Percentiles rank a stretch among this genome's conserved stretches.
Conservation (phyloP, 2,329 filamentous ascomycete species). For the Monilinia aucupariae region DNA sequence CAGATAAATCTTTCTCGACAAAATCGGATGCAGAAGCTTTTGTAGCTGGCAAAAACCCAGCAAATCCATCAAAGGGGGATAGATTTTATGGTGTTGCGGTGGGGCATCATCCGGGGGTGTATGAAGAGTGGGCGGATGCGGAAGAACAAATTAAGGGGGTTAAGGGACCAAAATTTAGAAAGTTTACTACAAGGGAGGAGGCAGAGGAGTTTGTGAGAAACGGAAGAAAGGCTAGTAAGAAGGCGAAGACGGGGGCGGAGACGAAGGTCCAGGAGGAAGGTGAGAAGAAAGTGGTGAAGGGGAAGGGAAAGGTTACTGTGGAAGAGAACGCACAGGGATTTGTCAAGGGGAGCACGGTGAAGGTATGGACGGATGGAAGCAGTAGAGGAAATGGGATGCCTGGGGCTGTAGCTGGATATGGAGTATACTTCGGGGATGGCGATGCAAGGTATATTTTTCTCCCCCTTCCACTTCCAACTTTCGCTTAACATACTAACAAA, state of each 20-base stretch:
- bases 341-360: conserved; percentile 34
- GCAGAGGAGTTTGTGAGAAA: conserved; percentile 69
- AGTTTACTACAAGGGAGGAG: conserved; percentile 62
- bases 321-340: conserved; percentile 14
- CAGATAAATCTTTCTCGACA: conserved; percentile 75
- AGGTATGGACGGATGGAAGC: conserved; percentile 60
- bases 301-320: neutral
- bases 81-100: conserved; percentile 58
- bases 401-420: conserved; percentile 54
- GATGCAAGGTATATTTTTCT: conserved; percentile 46
- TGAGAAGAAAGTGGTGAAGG: conserved; percentile 24
- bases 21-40: conserved; percentile 74
- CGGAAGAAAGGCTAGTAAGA: conserved; percentile 31
- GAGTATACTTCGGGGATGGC: conserved; percentile 55
- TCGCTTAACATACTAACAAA: neutral
- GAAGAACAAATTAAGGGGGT: conserved; percentile 68
- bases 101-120: conserved; percentile 54
- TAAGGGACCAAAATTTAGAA: conserved; percentile 64
- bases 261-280: conserved; percentile 19
- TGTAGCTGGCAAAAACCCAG: conserved; percentile 52
- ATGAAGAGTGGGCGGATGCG: conserved; percentile 62
- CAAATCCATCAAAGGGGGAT: conserved; percentile 31
- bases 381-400: conserved; percentile 51
- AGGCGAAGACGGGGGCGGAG: conserved; percentile 30
- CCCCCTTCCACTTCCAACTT: neutral